These are phyloP conservation scores for Dactylonectria estremocensis DNA, from an alignment of 2,329 filamentous ascomycete species.

Conservation along the genomic window DNA sequence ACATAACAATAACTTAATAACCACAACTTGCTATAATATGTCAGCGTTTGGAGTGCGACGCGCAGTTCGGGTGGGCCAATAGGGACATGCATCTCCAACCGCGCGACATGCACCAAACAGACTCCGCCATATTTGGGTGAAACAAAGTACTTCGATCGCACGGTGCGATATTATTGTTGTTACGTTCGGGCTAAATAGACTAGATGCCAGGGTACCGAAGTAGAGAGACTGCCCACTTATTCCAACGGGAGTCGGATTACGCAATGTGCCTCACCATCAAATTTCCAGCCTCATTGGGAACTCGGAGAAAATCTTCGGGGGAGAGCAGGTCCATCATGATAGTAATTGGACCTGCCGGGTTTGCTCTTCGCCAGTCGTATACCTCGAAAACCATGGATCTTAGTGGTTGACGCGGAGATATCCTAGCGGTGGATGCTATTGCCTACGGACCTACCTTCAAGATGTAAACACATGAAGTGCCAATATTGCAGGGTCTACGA, in stretches of 20 bases:
- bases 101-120: neutral
- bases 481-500: constrained; percentile 37
- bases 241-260: neutral
- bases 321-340: constrained; percentile 72
- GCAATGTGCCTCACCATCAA: constrained; percentile 88
- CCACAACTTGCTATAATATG: constrained; percentile 1
- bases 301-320: constrained; percentile 85
- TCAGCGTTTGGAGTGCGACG: neutral
- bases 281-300: constrained; percentile 78
- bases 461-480: constrained; percentile 14
- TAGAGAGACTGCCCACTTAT: too few relatives aligned
- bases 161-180: neutral
- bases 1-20: constrained; percentile 9
- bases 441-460: constrained; percentile 43
- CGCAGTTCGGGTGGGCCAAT: neutral
- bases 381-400: constrained; percentile 85
- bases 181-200: neutral
- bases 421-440: constrained; percentile 72
- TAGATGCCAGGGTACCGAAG: neutral
- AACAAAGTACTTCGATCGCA: neutral
- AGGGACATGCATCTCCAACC: neutral
- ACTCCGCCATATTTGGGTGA: too few relatives aligned
- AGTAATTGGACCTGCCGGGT: constrained; percentile 60
- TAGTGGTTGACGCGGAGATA: constrained; percentile 89
- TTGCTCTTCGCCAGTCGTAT: constrained; percentile 94